Evolutionary conservation across 306 rosid genomes (phyloP).

Genomic region (Senna tora): DNA sequence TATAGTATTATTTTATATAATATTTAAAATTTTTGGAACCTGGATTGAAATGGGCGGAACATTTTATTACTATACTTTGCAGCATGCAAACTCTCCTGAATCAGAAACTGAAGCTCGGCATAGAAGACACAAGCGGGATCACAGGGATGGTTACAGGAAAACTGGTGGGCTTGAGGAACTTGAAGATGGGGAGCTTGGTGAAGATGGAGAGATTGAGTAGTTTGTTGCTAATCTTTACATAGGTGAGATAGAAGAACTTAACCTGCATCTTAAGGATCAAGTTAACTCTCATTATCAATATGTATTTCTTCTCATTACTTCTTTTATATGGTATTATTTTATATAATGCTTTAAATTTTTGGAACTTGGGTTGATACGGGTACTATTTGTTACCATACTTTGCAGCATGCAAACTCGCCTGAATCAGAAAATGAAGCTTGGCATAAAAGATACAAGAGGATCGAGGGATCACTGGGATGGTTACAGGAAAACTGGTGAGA

Average conservation of each 20-base stretch:
- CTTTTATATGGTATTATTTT: neutral
- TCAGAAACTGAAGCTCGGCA: slow-evolving; percentile 82
- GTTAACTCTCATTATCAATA: slow-evolving; percentile 20
- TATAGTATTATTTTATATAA: neutral
- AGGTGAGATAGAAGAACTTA: slow-evolving; percentile 19
- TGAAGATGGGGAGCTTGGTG: slow-evolving; percentile 98
- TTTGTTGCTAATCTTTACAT: slow-evolving; percentile 8
- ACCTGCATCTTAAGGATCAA: slow-evolving; percentile 11
- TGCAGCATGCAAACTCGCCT: slow-evolving; percentile 90
- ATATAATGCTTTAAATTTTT: neutral
- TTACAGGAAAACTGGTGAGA: slow-evolving; percentile 68
- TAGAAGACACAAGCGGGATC: slow-evolving; percentile 91
- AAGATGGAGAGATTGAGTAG: slow-evolving; percentile 74
- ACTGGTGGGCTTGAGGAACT: slow-evolving; percentile 76
- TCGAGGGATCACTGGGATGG: slow-evolving; percentile 83
- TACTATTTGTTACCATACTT: slow-evolving; percentile 25
- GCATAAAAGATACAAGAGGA: slow-evolving; percentile 87
- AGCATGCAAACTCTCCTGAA: slow-evolving; percentile 95
- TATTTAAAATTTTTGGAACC: slow-evolving; percentile 14
- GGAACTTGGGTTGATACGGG: slow-evolving; percentile 29
- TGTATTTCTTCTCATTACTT: neutral
- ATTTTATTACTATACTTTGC: slow-evolving; percentile 35
- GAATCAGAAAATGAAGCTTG: slow-evolving; percentile 86
- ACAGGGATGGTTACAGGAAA: slow-evolving; percentile 73
- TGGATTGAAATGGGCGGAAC: slow-evolving; percentile 29